Conservation (phyloP, 495 filamentous ascomycete genomes). For the Aspergillus bertholletiae region DNA sequence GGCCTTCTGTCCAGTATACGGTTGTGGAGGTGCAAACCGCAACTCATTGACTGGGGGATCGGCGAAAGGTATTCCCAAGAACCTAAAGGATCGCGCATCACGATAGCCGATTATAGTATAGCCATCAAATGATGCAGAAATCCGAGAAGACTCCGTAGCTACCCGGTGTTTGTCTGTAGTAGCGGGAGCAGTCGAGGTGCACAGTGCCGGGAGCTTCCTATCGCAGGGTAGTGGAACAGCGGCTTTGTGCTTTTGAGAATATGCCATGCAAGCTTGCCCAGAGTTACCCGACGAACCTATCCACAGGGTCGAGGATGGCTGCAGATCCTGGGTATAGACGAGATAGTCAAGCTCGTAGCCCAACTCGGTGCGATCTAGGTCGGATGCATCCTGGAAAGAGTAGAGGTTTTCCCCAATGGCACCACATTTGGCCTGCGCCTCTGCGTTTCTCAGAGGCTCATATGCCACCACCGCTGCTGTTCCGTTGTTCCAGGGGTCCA, state of each 20-base stretch:
- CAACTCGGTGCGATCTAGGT: constrained; percentile 17
- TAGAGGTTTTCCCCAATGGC: constrained; percentile 26
- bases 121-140: constrained; percentile 24
- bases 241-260: constrained; percentile 11
- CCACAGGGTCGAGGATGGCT: too few species aligned
- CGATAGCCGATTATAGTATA: constrained; percentile 37
- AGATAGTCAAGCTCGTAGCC: constrained; percentile 27
- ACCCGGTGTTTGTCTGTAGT: constrained; percentile 20
- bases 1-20: constrained; percentile 32
- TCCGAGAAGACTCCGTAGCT: constrained; percentile 22
- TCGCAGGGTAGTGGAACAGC: constrained; percentile 11
- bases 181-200: constrained; percentile 22
- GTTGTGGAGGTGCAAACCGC: constrained; percentile 42
- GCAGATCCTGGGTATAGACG: constrained; percentile 15
- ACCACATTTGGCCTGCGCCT: constrained; percentile 16
- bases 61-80: constrained; percentile 50
- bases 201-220: constrained; percentile 19
- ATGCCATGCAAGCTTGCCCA: constrained; percentile 17
- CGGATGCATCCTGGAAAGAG: constrained; percentile 1
- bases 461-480: constrained; percentile 24
- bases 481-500: constrained; percentile 27
- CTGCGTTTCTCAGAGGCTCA: constrained; percentile 6
- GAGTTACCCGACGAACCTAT: constrained; percentile 11
- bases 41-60: constrained; percentile 32
- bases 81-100: constrained; percentile 52